Base-by-base conservation (phyloP, 768 basidiomycete genomes). In the Naematelia aurantialba region DNA sequence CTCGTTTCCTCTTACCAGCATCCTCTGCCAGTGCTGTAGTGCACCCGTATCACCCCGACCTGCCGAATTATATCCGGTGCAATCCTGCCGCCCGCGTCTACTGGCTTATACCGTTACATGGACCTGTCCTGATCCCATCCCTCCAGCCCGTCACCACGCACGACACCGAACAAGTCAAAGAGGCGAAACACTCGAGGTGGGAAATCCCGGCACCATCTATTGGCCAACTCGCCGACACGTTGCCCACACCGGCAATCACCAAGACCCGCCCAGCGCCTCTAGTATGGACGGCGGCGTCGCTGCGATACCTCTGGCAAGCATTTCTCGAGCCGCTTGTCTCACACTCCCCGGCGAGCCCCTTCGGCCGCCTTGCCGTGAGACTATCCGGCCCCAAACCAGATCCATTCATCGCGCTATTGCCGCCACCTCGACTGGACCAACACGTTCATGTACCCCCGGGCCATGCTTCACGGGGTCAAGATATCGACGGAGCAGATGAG, bases 51-150 rank as follows among this genome's bases (percentile, higher is more conserved):
- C 70, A 72, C 46, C 70, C 73, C 1, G 45, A 59, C 44, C 44
- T 72, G 5, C 19, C 21, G 1, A 30, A 39, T 2, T 67, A 67
- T 52, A 61, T 69, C 59, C 2, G 11, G 1, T n/a, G 26, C 8
- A 25, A 62, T 8, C 67, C 67, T 3, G 12, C 51, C 21, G 49
- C 39, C 4, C 52, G 69, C 13, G 60, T 75, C 1, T 57, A 71
- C 26, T 75, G 73, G 73, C 26, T 71, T 1, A 70, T 75, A 30
- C 73, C 73, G 0, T 50, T 75, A 5, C 63, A 72, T 49, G 71
- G 71, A 4, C 67, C 67, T 2, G 66, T 75, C 22, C 12, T 61
- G 3, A 51, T 74, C 1, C 70, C 68, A 8, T 8, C 34, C n/a
- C n/a, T n/a, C n/a, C n/a, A n/a, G n/a, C n/a, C n/a, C n/a, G n/a